phyloP scores from a whole-genome alignment of 2,329 filamentous ascomycete genomes.

The Periconia digitata region DNA sequence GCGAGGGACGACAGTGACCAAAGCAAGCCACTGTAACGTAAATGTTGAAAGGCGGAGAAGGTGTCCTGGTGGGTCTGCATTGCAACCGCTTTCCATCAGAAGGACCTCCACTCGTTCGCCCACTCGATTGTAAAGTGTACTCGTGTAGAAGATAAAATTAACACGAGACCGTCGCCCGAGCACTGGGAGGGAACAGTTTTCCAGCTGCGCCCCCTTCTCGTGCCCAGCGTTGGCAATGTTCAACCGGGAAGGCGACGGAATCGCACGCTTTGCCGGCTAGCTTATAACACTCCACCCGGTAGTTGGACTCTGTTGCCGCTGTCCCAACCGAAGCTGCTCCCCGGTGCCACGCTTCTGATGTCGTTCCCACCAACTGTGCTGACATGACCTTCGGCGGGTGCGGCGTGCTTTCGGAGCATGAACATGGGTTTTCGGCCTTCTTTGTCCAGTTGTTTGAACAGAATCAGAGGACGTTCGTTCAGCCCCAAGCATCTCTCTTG shows the following conservation, averaged over 20 bases:
- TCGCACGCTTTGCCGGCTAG: background rate
- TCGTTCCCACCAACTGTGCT: conserved; percentile 43
- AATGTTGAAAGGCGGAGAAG: too few relatives aligned
- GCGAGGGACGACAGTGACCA: too few relatives aligned
- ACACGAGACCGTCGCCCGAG: background rate
- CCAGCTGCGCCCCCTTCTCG: background rate
- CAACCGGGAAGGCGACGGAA: background rate
- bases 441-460: conserved; percentile 96
- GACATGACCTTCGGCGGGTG: conserved; percentile 51
- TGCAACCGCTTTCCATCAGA: too few relatives aligned
- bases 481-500: conserved; percentile 91
- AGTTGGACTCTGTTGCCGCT: conserved; percentile 27
- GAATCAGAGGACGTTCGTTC: conserved; percentile 88
- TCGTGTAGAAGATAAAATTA: background rate
- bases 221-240: background rate
- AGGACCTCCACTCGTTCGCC: background rate
- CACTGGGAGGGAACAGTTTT: background rate
- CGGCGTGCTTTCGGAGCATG: conserved; percentile 78
- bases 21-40: too few relatives aligned
- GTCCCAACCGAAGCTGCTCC: conserved; percentile 19
- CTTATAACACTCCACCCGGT: conserved; percentile 37
- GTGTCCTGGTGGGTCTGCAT: background rate
- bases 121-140: background rate
- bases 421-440: conserved; percentile 99
- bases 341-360: conserved; percentile 18